A percentile compares a stretch with the other conserved stretches of the same genome.
phyloP scores from a whole-genome alignment of 129 eudicot genomes.

The Pseudognaphalium luteoalbum region DNA sequence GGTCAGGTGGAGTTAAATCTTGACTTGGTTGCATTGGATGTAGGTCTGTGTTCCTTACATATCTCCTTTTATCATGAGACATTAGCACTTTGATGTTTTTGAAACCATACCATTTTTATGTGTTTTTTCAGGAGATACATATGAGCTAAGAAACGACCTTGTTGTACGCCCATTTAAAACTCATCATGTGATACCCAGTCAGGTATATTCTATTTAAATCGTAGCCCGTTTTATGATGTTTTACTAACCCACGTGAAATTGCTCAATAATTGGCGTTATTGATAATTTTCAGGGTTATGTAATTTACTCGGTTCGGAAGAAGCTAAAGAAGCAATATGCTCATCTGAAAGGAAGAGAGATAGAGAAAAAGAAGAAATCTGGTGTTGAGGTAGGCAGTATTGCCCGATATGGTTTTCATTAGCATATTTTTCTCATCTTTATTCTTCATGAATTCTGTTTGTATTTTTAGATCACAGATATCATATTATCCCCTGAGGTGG shows the following conservation, averaged over 20 bases:
- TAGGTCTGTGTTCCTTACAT: constrained; percentile 50
- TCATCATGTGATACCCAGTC: constrained; percentile 91
- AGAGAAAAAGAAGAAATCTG: constrained; percentile 91
- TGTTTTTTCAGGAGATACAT: constrained; percentile 72
- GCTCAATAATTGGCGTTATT: not conserved
- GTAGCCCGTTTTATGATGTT: not conserved
- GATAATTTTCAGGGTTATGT: constrained; percentile 72
- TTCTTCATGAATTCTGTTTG: not conserved
- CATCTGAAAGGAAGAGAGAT: constrained; percentile 90
- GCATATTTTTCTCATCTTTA: constrained; percentile 6
- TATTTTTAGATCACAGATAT: constrained; percentile 75
- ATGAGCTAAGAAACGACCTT: constrained; percentile 88
- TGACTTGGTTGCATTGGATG: constrained; percentile 87
- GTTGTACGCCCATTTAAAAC: constrained; percentile 94
- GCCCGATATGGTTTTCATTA: not conserved
- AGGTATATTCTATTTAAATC: constrained; percentile 43
- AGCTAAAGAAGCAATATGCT: constrained; percentile 80
- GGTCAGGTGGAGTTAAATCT: constrained; percentile 84
- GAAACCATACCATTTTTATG: not conserved
- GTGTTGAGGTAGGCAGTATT: constrained; percentile 69
- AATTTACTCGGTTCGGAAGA: constrained; percentile 83
- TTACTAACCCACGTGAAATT: not conserved
- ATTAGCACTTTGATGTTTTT: constrained; percentile 12
- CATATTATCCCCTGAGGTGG: constrained; percentile 87
- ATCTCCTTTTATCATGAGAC: not conserved